Percentiles rank a stretch among this genome's conserved stretches.
Evolutionary conservation across 257 asterid species (phyloP).

Genomic region (Petunia axillaris): DNA sequence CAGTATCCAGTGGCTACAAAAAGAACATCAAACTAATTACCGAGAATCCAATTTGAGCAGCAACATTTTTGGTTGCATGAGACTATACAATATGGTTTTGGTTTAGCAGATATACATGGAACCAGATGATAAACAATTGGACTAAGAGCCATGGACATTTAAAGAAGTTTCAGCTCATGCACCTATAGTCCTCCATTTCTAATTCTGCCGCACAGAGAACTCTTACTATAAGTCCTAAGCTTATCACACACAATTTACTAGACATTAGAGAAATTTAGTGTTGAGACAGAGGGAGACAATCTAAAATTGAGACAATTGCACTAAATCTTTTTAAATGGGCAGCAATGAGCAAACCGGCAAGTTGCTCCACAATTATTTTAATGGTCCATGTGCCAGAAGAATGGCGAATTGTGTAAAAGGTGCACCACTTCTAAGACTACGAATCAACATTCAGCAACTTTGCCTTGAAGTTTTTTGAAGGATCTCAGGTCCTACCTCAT

Average conservation of each 20-base stretch:
- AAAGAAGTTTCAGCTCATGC: neutral
- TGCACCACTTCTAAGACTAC: neutral
- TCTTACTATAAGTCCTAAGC: neutral
- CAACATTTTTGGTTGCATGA: neutral
- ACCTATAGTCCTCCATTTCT: neutral
- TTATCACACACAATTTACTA: neutral
- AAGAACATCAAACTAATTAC: neutral
- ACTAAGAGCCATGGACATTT: conserved; percentile 6
- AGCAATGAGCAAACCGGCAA: neutral
- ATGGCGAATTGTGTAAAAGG: neutral
- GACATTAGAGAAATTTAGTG: neutral
- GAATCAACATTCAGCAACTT: neutral
- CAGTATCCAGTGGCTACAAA: conserved; percentile 49
- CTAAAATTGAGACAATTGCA: neutral
- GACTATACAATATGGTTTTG: neutral
- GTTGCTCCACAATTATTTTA: neutral
- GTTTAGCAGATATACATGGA: neutral
- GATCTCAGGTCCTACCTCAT: neutral
- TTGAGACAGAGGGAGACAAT: neutral
- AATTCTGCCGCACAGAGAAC: neutral
- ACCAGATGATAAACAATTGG: neutral
- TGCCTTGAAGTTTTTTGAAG: neutral
- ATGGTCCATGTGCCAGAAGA: neutral
- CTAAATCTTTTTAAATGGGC: neutral
- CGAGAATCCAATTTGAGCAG: conserved; percentile 7